Evolutionary conservation across 306 rosid genomes (phyloP).

Genomic region (Crataegus laevigata): DNA sequence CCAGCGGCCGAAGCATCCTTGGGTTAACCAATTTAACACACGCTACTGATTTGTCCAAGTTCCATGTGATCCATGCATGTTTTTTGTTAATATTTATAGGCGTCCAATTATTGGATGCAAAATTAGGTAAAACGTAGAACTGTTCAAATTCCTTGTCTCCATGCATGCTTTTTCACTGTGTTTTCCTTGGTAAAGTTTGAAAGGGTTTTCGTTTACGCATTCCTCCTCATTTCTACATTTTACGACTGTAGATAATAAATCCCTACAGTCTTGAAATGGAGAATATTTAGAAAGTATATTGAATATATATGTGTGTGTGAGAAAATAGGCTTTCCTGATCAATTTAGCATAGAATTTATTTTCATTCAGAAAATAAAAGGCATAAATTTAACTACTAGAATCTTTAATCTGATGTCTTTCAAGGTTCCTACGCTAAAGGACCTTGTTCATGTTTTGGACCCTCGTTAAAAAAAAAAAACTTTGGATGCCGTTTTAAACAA

Average conservation of each 20-base stretch:
- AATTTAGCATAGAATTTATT: no score
- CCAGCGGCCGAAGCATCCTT: background rate
- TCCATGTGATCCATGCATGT: background rate
- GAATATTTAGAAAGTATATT: background rate
- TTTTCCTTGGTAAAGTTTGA: background rate
- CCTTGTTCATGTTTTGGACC: background rate
- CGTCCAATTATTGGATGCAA: background rate
- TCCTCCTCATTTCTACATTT: background rate
- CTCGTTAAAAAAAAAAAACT: background rate
- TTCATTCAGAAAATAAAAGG: no score
- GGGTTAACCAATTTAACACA: background rate
- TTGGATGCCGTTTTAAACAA: background rate
- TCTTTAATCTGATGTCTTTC: background rate
- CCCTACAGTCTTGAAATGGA: no score
- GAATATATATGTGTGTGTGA: no score
- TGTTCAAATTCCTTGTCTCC: background rate
- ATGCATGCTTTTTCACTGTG: background rate
- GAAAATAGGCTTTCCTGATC: no score
- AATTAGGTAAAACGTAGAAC: background rate
- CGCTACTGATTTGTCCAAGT: background rate
- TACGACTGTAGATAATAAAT: no score
- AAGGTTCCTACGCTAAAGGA: background rate
- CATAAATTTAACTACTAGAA: background rate
- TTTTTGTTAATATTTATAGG: background rate
- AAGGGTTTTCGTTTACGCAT: background rate